Percentiles rank a stretch among this genome's conserved stretches.
Evolutionary conservation across 2,329 filamentous ascomycete genomes (phyloP).

Genomic region (Scedosporium dehoogii): DNA sequence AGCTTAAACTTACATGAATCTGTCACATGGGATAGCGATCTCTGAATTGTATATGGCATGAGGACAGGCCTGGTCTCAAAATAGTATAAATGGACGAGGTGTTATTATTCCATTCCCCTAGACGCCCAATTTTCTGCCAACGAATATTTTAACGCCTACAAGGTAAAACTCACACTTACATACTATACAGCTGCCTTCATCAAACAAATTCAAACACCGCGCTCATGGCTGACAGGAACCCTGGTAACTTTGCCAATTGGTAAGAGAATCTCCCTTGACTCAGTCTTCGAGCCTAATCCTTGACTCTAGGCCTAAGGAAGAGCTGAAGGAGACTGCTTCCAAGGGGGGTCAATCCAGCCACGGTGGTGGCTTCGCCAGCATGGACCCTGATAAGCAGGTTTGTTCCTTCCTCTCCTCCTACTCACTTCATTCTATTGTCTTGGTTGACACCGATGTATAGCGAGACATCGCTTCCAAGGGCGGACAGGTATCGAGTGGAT

Average conservation of each 20-base stretch:
- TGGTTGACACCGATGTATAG: constrained; percentile 17
- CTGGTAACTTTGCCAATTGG: constrained; percentile 5
- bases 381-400: constrained; percentile 30
- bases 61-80: background rate
- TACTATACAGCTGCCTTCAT: background rate
- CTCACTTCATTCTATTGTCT: background rate
- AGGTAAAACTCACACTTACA: background rate
- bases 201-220: background rate
- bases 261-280: background rate
- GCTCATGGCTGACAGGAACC: constrained; percentile 1
- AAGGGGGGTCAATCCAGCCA: constrained; percentile 30
- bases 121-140: background rate
- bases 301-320: constrained; percentile 26
- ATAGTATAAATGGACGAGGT: background rate
- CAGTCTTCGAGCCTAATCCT: background rate
- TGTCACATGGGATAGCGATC: background rate
- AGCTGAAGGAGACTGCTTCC: constrained; percentile 30
- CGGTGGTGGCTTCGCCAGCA: constrained; percentile 26
- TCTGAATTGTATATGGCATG: background rate
- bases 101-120: background rate
- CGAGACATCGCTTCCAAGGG: constrained; percentile 45
- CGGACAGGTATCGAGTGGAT: constrained; percentile 41
- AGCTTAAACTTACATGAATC: background rate
- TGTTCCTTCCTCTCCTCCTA: constrained; percentile 11
- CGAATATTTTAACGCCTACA: background rate